Evolutionary conservation across 73 alveolate species (phyloP), one percentile per base, ranked within the genome.

Genomic region (Durusdinium trenchii): DNA sequence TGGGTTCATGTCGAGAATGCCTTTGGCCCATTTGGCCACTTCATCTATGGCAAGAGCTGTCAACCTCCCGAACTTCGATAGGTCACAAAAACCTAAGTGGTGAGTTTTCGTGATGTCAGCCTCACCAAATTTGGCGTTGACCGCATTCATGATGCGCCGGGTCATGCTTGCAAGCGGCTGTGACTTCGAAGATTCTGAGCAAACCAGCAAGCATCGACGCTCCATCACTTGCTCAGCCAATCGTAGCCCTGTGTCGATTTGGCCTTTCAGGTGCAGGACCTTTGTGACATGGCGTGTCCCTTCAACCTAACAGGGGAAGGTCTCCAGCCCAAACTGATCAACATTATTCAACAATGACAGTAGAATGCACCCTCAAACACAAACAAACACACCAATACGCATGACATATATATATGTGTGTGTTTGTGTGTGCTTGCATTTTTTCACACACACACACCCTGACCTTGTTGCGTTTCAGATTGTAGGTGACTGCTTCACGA

Each of bases 261-360:
- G 90, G n/a, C n/a, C 54, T 48, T 48, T 48, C 46, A 48, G 14
- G 62, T 79, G 90, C 28, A 79, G 64, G 67, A 79, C 90, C 90
- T 64, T 64, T 38, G 79, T 43, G 1, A 64, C 79, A 10, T 64
- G 79, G 9, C 79, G 79, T 32, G 28, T 38, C 46, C 79, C 79
- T 7, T 64, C 79, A 32, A 45, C 86, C 79, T 64, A 2, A 30
- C 5, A 43, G 79, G 6, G 1, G n/a, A 64, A 12, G 46, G 32
- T 67, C 18, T 26, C 6, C 9, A n/a, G n/a, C n/a, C n/a, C 32
- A 0, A 42, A 67, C 81, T n/a, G 9, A 32, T 67, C 16, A 1
- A 0, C n/a, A n/a, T n/a, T 28, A 20, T 67, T n/a, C n/a, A n/a
- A n/a, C n/a, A n/a, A n/a, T n/a, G n/a, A n/a, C n/a, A n/a, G n/a